These are phyloP conservation scores for Penicillium bialowiezense DNA, from an alignment of 495 filamentous ascomycete genomes.

Conservation along the genomic window DNA sequence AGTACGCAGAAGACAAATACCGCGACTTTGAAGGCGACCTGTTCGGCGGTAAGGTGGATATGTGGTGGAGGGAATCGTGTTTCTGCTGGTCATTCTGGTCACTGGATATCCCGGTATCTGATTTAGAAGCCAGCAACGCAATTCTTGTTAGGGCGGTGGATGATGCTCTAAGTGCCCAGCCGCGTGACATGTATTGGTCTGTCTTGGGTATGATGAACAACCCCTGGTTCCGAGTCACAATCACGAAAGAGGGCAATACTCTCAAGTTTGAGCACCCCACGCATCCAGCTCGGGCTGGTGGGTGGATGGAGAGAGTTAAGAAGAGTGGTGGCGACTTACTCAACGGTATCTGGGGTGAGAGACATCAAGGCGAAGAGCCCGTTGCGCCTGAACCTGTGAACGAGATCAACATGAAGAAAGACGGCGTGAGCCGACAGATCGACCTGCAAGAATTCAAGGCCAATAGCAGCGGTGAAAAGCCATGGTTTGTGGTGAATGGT, in stretches of 20 bases:
- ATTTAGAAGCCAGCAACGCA: slow-evolving; percentile 63
- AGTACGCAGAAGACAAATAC: slow-evolving; percentile 87
- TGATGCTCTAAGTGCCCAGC: slow-evolving; percentile 83
- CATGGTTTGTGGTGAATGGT: slow-evolving; percentile 92
- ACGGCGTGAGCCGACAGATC: slow-evolving; percentile 60
- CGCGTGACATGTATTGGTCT: slow-evolving; percentile 95
- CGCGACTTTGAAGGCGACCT: slow-evolving; percentile 64
- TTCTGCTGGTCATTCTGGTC: slow-evolving; percentile 98
- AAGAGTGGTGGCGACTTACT: slow-evolving; percentile 76
- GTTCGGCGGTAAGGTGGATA: slow-evolving; percentile 77
- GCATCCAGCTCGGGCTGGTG: slow-evolving; percentile 75
- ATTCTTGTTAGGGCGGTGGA: slow-evolving; percentile 90
- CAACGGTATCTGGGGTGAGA: slow-evolving; percentile 89
- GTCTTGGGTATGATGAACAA: slow-evolving; percentile 99
- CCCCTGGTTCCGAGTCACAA: slow-evolving; percentile 84
- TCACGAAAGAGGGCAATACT: slow-evolving; percentile 64
- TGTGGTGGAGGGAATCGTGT: slow-evolving; percentile 75
- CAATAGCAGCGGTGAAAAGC: slow-evolving; percentile 63
- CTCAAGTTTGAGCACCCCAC: slow-evolving; percentile 90
- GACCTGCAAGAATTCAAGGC: slow-evolving; percentile 68
- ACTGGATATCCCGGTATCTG: slow-evolving; percentile 61
- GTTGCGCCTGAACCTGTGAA: slow-evolving; percentile 44
- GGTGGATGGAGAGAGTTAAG: slow-evolving; percentile 97
- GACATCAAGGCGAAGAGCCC: slow-evolving; percentile 55
- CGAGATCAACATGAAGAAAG: slow-evolving; percentile 80